Percentiles rank a stretch among this genome's conserved stretches.
phyloP scores from a whole-genome alignment of 495 filamentous ascomycete genomes.

The Neurospora sp. region DNA sequence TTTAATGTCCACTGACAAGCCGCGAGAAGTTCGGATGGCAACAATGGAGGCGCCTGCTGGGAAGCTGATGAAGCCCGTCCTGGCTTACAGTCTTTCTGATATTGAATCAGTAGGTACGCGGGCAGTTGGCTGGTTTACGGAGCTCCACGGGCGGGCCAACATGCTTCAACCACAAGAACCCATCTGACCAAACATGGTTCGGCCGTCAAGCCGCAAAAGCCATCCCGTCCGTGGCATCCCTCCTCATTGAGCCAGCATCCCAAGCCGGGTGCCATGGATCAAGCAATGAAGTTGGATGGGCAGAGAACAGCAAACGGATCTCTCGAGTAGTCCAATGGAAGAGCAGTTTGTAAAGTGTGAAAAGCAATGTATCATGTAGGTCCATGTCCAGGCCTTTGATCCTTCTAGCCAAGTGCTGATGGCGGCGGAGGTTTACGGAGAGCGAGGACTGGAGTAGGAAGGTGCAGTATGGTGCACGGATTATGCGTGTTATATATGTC shows the following conservation, averaged over 20 bases:
- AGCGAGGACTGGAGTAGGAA: background rate
- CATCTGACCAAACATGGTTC: background rate
- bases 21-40: background rate
- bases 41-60: background rate
- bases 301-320: background rate
- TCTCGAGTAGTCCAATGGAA: background rate
- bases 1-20: background rate
- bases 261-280: background rate
- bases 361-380: background rate
- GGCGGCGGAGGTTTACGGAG: background rate
- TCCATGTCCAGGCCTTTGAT: background rate
- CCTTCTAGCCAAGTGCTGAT: background rate
- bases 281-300: background rate
- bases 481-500: background rate
- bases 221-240: background rate
- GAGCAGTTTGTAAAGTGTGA: background rate
- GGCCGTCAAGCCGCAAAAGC: background rate
- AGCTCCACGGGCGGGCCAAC: background rate
- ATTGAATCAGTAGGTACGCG: background rate
- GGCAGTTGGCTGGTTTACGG: background rate
- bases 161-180: background rate
- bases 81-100: background rate
- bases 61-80: background rate
- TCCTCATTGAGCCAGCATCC: background rate
- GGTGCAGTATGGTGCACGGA: background rate